phyloP scores from a whole-genome alignment of 805 yeast genomes.

The Scheffersomyces ergatensis region DNA sequence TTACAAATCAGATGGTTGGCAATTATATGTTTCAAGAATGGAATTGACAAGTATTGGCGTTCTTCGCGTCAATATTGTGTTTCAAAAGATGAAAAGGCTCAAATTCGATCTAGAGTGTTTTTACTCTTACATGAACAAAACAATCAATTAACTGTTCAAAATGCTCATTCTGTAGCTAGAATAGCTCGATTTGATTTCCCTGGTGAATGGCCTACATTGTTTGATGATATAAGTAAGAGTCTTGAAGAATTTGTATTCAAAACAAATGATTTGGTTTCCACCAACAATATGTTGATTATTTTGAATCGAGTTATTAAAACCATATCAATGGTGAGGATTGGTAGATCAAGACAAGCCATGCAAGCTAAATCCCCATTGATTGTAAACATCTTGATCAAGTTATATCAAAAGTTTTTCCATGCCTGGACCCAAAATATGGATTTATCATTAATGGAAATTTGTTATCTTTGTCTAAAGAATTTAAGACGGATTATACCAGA shows the following conservation, averaged over 20 bases:
- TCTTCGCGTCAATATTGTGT: slow-evolving; percentile 53
- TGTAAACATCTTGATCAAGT: slow-evolving; percentile 55
- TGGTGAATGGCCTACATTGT: slow-evolving; percentile 75
- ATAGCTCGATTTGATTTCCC: slow-evolving; percentile 88
- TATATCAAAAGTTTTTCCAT: slow-evolving; percentile 59
- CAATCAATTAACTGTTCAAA: slow-evolving; percentile 73
- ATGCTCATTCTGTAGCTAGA: slow-evolving; percentile 77
- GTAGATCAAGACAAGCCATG: slow-evolving; percentile 75
- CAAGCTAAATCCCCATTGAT: slow-evolving; percentile 68
- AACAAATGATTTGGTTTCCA: slow-evolving; percentile 45
- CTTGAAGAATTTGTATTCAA: slow-evolving; percentile 44
- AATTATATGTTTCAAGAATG: slow-evolving; percentile 83
- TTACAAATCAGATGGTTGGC: slow-evolving; percentile 82
- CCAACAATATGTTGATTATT: slow-evolving; percentile 63
- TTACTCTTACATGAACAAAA: slow-evolving; percentile 65
- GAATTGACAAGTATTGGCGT: slow-evolving; percentile 84
- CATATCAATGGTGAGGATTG: slow-evolving; percentile 74
- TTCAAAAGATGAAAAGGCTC: slow-evolving; percentile 63
- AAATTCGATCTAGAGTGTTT: slow-evolving; percentile 60
- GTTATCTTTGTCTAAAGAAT: slow-evolving; percentile 74
- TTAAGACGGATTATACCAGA: slow-evolving; percentile 71
- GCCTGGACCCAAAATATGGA: slow-evolving; percentile 57
- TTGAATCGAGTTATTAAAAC: slow-evolving; percentile 77
- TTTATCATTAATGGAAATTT: slow-evolving; percentile 63
- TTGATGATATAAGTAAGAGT: slow-evolving; percentile 56